Conservation (phyloP, 2,329 filamentous ascomycete species). For the Ascosphaera aggregata region DNA sequence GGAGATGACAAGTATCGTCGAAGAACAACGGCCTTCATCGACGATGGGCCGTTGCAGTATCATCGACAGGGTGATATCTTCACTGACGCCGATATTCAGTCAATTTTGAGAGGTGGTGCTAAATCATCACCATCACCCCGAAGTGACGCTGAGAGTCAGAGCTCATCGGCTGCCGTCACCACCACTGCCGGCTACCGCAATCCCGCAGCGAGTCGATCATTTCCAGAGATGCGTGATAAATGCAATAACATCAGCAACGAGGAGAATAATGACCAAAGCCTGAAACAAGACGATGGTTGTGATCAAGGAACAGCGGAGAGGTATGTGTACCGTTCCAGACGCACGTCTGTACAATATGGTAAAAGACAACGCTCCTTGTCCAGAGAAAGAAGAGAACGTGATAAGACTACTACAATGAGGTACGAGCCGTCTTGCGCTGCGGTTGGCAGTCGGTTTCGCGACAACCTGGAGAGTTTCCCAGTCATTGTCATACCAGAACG, state of each 20-base stretch:
- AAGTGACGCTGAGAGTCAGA: too few species aligned
- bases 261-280: not conserved
- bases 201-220: too few species aligned
- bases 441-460: not conserved
- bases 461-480: not conserved
- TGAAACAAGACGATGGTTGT: not conserved
- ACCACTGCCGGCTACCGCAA: too few species aligned
- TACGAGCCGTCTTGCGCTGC: not conserved
- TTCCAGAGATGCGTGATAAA: not conserved
- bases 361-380: not conserved
- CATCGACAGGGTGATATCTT: conserved; percentile 1
- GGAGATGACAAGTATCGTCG: not conserved
- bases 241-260: not conserved
- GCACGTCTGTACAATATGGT: not conserved
- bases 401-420: not conserved
- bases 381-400: not conserved
- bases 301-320: not conserved
- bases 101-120: not conserved
- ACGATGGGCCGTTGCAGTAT: not conserved
- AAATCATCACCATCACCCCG: not conserved
- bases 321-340: not conserved
- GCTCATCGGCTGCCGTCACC: too few species aligned
- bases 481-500: conserved; percentile 1
- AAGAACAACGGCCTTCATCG: not conserved
- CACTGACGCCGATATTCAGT: not conserved